phyloP scores from a whole-genome alignment of 202 grass and related monocot species.

The Tripidium arundinaceum region DNA sequence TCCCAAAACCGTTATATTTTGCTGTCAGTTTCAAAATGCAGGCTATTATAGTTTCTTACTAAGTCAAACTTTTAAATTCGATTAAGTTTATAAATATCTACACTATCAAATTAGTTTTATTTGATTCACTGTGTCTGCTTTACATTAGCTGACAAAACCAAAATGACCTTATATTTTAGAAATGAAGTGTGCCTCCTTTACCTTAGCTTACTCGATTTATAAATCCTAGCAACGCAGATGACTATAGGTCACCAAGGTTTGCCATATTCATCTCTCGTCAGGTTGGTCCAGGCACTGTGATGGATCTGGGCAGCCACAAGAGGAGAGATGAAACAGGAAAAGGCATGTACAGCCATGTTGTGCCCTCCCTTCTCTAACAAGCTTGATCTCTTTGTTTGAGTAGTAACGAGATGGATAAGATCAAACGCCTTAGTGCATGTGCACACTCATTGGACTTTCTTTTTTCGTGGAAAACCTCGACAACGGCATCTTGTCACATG shows the following conservation, averaged over 20 bases:
- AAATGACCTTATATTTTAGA: too few species aligned
- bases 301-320: background rate
- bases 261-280: too few species aligned
- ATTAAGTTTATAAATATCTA: too few species aligned
- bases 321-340: background rate
- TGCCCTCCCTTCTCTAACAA: background rate
- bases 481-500: conserved; percentile 3
- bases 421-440: conserved; percentile 3
- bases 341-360: background rate
- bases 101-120: too few species aligned
- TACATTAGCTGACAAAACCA: too few species aligned
- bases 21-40: too few species aligned
- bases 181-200: too few species aligned
- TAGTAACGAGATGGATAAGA: conserved; percentile 23
- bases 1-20: too few species aligned
- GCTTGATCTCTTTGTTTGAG: too few species aligned
- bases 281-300: background rate
- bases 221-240: background rate
- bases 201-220: background rate
- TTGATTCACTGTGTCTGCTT: too few species aligned
- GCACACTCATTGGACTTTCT: background rate
- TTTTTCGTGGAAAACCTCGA: background rate
- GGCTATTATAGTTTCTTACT: too few species aligned
- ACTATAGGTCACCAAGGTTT: background rate
- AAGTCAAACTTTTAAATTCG: too few species aligned